Evolutionary conservation across 495 filamentous ascomycete species (phyloP).

Genomic region (Penicillium soppii): DNA sequence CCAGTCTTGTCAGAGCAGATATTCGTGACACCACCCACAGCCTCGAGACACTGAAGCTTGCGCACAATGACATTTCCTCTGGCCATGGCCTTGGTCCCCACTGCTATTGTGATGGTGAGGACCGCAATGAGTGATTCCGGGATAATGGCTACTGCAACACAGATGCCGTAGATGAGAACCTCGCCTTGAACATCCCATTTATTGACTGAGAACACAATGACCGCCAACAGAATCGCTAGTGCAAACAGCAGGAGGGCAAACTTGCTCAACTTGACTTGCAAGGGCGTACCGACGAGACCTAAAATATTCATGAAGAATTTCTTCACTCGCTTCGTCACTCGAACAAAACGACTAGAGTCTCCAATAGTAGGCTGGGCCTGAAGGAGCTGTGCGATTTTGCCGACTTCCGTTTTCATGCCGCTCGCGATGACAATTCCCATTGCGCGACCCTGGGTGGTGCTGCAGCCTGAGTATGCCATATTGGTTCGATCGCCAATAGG

Average conservation of each 20-base stretch:
- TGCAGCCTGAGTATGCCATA: slow-evolving; percentile 68
- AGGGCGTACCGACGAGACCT: slow-evolving; percentile 77
- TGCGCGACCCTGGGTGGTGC: slow-evolving; percentile 66
- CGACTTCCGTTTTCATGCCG: slow-evolving; percentile 81
- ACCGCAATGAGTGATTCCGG: slow-evolving; percentile 73
- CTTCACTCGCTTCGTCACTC: slow-evolving; percentile 56
- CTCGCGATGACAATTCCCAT: slow-evolving; percentile 65
- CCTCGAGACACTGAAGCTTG: slow-evolving; percentile 77
- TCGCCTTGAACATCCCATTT: slow-evolving; percentile 67
- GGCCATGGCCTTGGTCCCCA: slow-evolving; percentile 72
- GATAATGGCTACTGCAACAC: slow-evolving; percentile 70
- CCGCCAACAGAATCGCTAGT: slow-evolving; percentile 69
- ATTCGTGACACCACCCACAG: slow-evolving; percentile 80
- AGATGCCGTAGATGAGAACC: slow-evolving; percentile 80
- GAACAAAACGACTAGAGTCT: slow-evolving; percentile 63
- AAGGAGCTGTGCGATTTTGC: slow-evolving; percentile 68
- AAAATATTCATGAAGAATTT: slow-evolving; percentile 57
- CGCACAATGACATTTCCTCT: slow-evolving; percentile 76
- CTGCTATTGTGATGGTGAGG: slow-evolving; percentile 70
- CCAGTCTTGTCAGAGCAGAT: slow-evolving; percentile 91
- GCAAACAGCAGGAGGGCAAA: slow-evolving; percentile 74
- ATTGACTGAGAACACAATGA: slow-evolving; percentile 79
- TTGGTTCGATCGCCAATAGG: slow-evolving; percentile 69
- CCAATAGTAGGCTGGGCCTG: slow-evolving; percentile 56
- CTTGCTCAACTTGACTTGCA: slow-evolving; percentile 78